Percentiles rank a stretch among this genome's conserved stretches.
These are phyloP conservation scores for Colletotrichum truncatum DNA, from an alignment of 2,329 filamentous ascomycete genomes.

Conservation along the genomic window DNA sequence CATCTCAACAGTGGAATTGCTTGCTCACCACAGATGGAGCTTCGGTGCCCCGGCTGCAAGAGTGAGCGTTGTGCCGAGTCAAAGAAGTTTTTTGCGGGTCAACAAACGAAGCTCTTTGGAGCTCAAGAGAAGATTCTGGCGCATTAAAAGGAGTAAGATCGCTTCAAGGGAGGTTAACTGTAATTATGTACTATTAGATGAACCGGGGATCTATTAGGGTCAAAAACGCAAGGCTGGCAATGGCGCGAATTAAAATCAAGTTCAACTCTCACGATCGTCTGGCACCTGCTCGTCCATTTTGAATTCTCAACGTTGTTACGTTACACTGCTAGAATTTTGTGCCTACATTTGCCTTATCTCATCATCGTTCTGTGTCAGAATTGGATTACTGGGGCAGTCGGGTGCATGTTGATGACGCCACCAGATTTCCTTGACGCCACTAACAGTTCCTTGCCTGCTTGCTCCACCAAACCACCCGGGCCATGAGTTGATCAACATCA, in stretches of 20 bases:
- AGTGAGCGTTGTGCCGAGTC: conserved; percentile 87
- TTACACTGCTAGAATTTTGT: too few relatives aligned
- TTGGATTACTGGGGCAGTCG: neutral
- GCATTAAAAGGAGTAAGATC: neutral
- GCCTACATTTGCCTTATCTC: neutral
- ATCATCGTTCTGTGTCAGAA: too few relatives aligned
- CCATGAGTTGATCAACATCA: neutral
- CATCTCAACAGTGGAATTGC: conserved; percentile 76
- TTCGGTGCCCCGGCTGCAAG: conserved; percentile 93
- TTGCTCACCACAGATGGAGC: conserved; percentile 85
- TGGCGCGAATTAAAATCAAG: neutral
- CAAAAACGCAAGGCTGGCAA: neutral
- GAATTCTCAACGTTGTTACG: too few relatives aligned
- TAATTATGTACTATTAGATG: conserved; percentile 21
- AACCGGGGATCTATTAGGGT: conserved; percentile 17
- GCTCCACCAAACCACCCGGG: conserved; percentile 13
- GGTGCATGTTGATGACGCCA: conserved; percentile 26
- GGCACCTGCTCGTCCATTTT: too few relatives aligned
- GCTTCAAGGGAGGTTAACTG: neutral
- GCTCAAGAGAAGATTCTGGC: conserved; percentile 11
- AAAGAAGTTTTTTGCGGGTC: conserved; percentile 70
- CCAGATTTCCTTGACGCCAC: neutral
- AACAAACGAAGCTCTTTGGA: conserved; percentile 30
- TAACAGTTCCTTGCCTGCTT: conserved; percentile 16
- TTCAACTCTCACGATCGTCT: neutral